Base-by-base conservation (phyloP, 768 basidiomycete genomes). In the Xerocomellus dryophilus region DNA sequence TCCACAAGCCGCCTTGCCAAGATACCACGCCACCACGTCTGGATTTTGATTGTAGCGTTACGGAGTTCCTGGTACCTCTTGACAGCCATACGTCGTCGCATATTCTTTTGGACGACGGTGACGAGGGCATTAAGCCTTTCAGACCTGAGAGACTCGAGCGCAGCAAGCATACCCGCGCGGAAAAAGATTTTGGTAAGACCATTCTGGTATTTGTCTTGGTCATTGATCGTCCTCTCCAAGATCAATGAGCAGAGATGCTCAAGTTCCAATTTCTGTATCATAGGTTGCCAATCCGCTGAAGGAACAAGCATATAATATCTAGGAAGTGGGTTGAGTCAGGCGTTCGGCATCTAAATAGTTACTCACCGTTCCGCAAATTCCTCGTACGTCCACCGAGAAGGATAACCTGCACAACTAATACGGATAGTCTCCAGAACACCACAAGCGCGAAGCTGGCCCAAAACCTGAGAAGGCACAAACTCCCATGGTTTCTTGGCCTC, bases 181-280 rank as follows among this genome's bases (percentile, higher is more conserved):
- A 99, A 98, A 77, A 99, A 99, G 61, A 99, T 98, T 75, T 99
- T 99, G 25, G 92, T 98, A 27, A 94, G 80, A 62, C 97, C 97
- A 65, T 86, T 86, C 73, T 99, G 97, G 72, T 94, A 97, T 78
- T 96, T 98, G 78, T 98, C 95, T 7, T 86, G 81, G 59, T 98
- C 97, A 35, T 87, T 86, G 67, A 98, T 90, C 0, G 93, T 94
- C 65, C 79, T 84, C 54, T 87, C 81, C 27, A 98, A 78, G 63
- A 99, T 95, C 34, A 83, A 77, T 6, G 85, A 81, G 70, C 95
- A 98, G 15, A 99, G 83, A 15, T 76, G 76, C 59, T 81, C 83
- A 50, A 96, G 81, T 61, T 95, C 88, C 68, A 93, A 74, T 31
- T 83, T 78, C 64, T 89, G 86, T 58, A 90, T 92, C 84, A 90